phyloP scores from a whole-genome alignment of 2,329 filamentous ascomycete genomes.

The Colletotrichum navitas region DNA sequence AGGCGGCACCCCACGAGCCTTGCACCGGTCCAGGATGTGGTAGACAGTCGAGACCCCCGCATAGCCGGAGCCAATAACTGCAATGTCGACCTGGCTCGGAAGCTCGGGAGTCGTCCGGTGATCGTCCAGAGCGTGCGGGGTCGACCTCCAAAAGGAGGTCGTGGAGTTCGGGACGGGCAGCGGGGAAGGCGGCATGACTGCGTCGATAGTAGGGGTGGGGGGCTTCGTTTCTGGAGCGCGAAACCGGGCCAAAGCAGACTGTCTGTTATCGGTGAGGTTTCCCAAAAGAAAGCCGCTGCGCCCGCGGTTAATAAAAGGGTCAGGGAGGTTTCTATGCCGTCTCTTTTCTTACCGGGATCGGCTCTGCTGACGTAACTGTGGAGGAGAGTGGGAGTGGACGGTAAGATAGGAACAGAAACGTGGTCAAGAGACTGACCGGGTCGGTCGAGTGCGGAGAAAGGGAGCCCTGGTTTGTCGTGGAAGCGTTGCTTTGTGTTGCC shows the following conservation, averaged over 20 bases:
- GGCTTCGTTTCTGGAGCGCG: neutral
- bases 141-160: constrained; percentile 42
- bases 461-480: neutral
- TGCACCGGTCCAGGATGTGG: constrained; percentile 45
- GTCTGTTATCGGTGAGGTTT: neutral
- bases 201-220: neutral
- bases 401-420: neutral
- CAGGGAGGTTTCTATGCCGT: neutral
- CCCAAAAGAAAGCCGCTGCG: neutral
- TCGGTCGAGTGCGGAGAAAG: neutral
- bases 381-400: neutral
- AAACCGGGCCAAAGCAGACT: neutral
- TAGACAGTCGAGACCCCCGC: constrained; percentile 42
- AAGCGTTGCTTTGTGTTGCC: neutral
- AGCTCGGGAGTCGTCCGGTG: constrained; percentile 41
- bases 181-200: constrained; percentile 27
- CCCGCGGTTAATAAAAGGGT: constrained; percentile 8
- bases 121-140: constrained; percentile 42
- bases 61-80: constrained; percentile 42
- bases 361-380: neutral
- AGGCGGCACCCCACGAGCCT: constrained; percentile 46
- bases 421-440: neutral
- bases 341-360: neutral
- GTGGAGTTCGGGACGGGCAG: constrained; percentile 41
- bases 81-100: constrained; percentile 36